phyloP scores from a whole-genome alignment of 805 yeast species.

The Candida chilensis region DNA sequence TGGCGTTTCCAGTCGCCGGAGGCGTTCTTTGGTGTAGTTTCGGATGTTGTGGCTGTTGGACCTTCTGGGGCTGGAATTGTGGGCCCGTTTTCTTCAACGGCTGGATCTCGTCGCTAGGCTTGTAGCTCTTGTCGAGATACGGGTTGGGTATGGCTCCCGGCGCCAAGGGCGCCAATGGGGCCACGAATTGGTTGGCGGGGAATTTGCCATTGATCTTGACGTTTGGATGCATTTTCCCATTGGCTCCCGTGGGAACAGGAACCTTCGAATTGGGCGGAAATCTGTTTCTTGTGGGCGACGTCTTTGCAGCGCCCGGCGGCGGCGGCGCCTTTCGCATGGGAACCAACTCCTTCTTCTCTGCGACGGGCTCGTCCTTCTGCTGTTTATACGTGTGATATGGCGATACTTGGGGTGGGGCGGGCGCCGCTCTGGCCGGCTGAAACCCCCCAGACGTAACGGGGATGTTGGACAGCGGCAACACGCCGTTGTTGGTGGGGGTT shows the following conservation, averaged over 20 bases:
- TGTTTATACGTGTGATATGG: constrained; percentile 25
- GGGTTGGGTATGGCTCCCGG: constrained; percentile 1
- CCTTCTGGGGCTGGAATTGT: constrained; percentile 2
- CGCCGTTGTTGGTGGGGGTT: constrained; percentile 9
- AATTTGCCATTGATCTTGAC: constrained; percentile 3
- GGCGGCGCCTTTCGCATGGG: constrained; percentile 19
- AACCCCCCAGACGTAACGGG: too few species aligned
- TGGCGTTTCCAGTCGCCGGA: too few species aligned
- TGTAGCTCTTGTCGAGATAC: constrained; percentile 1
- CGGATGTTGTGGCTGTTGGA: constrained; percentile 3
- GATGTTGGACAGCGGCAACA: too few species aligned
- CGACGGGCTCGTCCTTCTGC: constrained; percentile 5
- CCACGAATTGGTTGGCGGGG: constrained; percentile 2
- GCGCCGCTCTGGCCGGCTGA: constrained; percentile 29
- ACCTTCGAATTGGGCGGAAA: too few species aligned
- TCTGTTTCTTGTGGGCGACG: too few species aligned
- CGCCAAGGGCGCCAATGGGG: constrained; percentile 1
- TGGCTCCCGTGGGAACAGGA: too few species aligned
- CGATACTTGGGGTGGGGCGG: constrained; percentile 23
- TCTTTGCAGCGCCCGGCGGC: constrained; percentile 10
- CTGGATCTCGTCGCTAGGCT: constrained; percentile 1
- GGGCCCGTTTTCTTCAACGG: too few species aligned
- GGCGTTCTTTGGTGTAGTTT: too few species aligned
- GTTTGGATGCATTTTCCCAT: too few species aligned
- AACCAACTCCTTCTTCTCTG: too few species aligned